Conservation (phyloP, 75 land plant species). For the Cunninghamia lanceolata region DNA sequence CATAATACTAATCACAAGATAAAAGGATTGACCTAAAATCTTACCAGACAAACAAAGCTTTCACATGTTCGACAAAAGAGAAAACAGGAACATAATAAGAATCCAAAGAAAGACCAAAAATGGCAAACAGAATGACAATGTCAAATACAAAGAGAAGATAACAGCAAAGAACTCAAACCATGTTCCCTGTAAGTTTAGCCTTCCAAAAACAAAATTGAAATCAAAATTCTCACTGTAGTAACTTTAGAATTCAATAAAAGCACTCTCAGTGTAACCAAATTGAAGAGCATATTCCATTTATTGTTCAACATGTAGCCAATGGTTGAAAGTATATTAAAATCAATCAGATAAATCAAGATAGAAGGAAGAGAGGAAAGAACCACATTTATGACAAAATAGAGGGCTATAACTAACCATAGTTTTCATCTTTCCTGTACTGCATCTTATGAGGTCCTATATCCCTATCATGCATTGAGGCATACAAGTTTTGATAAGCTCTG, state of each 20-base stretch:
- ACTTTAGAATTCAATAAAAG: not conserved
- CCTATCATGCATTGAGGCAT: slow-evolving; percentile 84
- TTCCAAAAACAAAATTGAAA: not conserved
- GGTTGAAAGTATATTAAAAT: not conserved
- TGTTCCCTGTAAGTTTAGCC: not conserved
- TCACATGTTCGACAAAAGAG: not conserved
- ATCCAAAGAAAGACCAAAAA: not conserved
- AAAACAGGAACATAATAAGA: not conserved
- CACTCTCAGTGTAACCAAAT: not conserved
- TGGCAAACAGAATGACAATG: not conserved
- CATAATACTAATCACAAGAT: not conserved
- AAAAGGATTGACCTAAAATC: not conserved
- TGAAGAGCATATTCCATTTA: not conserved
- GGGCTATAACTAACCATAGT: slow-evolving; percentile 56
- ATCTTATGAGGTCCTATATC: slow-evolving; percentile 78
- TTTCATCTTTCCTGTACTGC: slow-evolving; percentile 92
- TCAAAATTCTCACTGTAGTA: not conserved
- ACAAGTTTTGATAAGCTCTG: slow-evolving; percentile 83
- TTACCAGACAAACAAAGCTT: not conserved
- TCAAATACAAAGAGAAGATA: not conserved
- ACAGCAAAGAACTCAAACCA: not conserved
- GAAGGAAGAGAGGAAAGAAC: not conserved
- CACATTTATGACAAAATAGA: not conserved
- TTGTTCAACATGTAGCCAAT: not conserved
- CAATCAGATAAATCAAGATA: not conserved